phyloP scores from a whole-genome alignment of 225 moss, liverwort and hornwort genomes.

The Lunularia cruciata region DNA sequence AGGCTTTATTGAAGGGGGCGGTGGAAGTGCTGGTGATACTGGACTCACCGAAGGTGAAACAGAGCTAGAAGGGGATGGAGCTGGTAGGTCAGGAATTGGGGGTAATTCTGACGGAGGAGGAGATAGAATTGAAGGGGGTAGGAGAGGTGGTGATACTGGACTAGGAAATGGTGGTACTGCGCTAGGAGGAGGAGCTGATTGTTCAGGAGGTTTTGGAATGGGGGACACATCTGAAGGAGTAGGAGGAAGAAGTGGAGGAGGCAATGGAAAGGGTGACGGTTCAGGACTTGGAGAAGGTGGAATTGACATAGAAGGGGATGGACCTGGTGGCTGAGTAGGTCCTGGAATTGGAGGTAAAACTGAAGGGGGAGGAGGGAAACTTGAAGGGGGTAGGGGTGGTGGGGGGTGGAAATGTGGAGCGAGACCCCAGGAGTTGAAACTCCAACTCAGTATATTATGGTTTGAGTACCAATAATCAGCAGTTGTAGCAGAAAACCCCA shows the following conservation, averaged over 20 bases:
- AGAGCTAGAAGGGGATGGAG: not conserved
- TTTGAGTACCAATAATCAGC: constrained; percentile 16
- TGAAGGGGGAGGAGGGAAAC: not conserved
- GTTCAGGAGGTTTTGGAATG: not conserved
- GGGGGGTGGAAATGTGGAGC: constrained; percentile 28
- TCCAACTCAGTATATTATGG: constrained; percentile 20
- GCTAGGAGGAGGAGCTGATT: not conserved
- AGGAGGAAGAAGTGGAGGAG: constrained; percentile 30
- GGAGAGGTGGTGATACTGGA: not conserved
- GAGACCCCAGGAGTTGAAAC: constrained; percentile 21
- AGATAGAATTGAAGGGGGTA: not conserved
- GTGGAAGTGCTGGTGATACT: not conserved
- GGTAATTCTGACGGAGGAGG: not conserved
- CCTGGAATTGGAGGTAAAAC: constrained; percentile 23
- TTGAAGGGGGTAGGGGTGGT: not conserved
- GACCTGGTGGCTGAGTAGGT: constrained; percentile 34
- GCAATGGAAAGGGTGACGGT: constrained; percentile 27
- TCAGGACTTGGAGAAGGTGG: constrained; percentile 42
- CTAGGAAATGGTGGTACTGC: not conserved
- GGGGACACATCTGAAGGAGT: not conserved
- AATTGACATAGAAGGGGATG: constrained; percentile 19
- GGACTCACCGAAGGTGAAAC: constrained; percentile 4
- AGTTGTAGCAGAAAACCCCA: constrained; percentile 26
- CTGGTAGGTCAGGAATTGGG: not conserved
- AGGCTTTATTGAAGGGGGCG: not conserved